Base-by-base conservation (phyloP, 1,139 yeast genomes). In the Pichiaceae sp. region DNA sequence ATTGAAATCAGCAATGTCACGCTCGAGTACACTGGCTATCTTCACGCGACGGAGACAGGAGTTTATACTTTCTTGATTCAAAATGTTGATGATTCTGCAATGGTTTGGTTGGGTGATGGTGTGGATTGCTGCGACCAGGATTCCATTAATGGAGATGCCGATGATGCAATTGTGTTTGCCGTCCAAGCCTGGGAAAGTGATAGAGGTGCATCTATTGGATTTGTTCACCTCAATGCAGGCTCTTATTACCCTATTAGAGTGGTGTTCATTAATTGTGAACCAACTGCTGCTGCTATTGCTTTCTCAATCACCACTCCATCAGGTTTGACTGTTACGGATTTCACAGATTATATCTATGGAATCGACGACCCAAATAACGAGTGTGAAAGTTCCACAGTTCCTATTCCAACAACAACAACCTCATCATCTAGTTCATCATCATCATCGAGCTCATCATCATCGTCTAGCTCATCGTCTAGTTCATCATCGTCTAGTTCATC, bases 201-300 rank as follows among this genome's bases (percentile, higher is more conserved):
- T 12, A 29, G 29, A 15, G n/a, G n/a, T n/a, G n/a, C n/a, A n/a
- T n/a, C n/a, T n/a, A n/a, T n/a, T n/a, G 35, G 40, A 17, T 23
- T 20, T 18, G 37, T 43, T 5, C 46, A 44, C 30, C 34, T 46
- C n/a, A 25, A 37, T 15, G 36, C 21, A 5, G 54, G 51, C 7
- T 31, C 33, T 15, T 53, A 47, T 31, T 54, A 52, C 35, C 59
- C 59, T 27, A 36, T 54, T 21, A 48, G 44, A 38, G 34, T 54
- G 15, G 46, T 50, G 19, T 49, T 40, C 33, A 32, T 38, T 8
- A 43, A 47, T 23, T 24, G 31, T 9, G 33, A 16, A 2, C 15
- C 24, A 4, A 21, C 17, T 16, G 17, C 20, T 14, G 11, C 25
- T 21, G 25, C 25, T 8, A 8, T 21, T 21, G 11, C 11, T 8